phyloP scores from a whole-genome alignment of 768 basidiomycete species.

The Pulveroboletus frians region DNA sequence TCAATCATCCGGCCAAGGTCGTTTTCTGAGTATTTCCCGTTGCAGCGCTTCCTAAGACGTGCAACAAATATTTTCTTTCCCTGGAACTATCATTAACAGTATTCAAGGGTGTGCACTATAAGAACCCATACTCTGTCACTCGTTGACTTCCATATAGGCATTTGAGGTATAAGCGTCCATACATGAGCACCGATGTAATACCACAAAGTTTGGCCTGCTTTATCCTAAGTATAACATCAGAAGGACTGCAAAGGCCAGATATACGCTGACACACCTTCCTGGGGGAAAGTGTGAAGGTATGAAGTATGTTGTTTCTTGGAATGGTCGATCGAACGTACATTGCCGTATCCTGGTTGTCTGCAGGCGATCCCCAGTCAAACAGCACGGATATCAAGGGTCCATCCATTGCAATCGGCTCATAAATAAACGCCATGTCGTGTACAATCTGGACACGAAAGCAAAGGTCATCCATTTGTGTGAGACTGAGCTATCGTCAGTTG shows the following conservation, averaged over 20 bases:
- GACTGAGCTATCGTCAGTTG: slow-evolving; percentile 22
- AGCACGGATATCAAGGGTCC: slow-evolving; percentile 38
- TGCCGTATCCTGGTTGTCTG: slow-evolving; percentile 31
- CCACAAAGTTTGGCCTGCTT: slow-evolving; percentile 30
- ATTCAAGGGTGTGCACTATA: neutral
- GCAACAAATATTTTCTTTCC: slow-evolving; percentile 33
- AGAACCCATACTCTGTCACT: slow-evolving; percentile 30
- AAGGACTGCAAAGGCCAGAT: neutral
- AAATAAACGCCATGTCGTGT: slow-evolving; percentile 42
- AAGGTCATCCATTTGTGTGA: slow-evolving; percentile 34
- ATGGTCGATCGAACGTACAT: slow-evolving; percentile 30
- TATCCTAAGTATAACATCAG: slow-evolving; percentile 28
- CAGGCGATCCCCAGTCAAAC: slow-evolving; percentile 47
- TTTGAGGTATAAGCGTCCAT: slow-evolving; percentile 35
- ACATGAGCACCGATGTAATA: slow-evolving; percentile 47
- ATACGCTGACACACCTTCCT: slow-evolving; percentile 35
- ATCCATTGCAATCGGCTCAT: slow-evolving; percentile 54
- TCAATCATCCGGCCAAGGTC: slow-evolving; percentile 38
- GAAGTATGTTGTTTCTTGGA: slow-evolving; percentile 31
- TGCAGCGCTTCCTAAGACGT: slow-evolving; percentile 34
- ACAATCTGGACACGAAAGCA: slow-evolving; percentile 41
- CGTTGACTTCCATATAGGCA: slow-evolving; percentile 38
- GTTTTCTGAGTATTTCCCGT: slow-evolving; percentile 26
- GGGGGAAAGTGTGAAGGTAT: slow-evolving; percentile 47
- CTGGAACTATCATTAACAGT: slow-evolving; percentile 5